These are phyloP conservation scores for Triticum aestivum DNA, from an alignment of 176 grass and related monocot genomes.

Conservation along the genomic window IWGSC_CS_RefSeq_v2.1 NC_057808.1:402759593-402760092, in stretches of 20 bases:
- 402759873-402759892: conserved; percentile 34
- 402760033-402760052: no score
- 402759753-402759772: conserved; percentile 25
- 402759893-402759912: conserved; percentile 35
- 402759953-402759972: background rate
- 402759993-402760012: background rate
- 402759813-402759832: conserved; percentile 4
- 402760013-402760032: background rate
- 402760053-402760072: background rate
- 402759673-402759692: background rate
- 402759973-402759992: background rate
- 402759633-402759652: conserved; percentile 29
- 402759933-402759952: background rate
- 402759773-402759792: conserved; percentile 9
- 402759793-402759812: conserved; percentile 19
- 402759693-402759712: conserved; percentile 20
- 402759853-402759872: background rate
- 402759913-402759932: background rate
- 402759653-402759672: conserved; percentile 25
- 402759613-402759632: conserved; percentile 16
- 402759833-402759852: conserved; percentile 40
- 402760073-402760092: background rate
- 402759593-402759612: background rate
- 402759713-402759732: conserved; percentile 34
- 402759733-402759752: conserved; percentile 45